These are phyloP conservation scores for Neurospora sublineolata DNA, from an alignment of 495 filamentous ascomycete species.

Conservation along the genomic window DNA sequence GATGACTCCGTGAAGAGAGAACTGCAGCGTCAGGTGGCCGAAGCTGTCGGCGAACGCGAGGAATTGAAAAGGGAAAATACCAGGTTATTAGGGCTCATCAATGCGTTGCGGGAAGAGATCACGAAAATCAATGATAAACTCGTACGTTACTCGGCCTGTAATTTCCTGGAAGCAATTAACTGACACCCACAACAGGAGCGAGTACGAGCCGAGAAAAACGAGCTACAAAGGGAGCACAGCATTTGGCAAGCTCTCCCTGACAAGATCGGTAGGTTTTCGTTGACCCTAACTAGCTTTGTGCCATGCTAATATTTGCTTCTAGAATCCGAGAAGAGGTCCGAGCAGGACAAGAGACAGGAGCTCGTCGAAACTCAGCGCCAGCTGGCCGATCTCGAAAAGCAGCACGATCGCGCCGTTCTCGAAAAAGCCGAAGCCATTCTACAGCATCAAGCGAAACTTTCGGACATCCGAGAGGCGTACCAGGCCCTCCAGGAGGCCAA, in stretches of 20 bases:
- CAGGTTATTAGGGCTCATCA: neutral
- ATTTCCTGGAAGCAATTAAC: neutral
- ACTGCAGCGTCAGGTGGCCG: slow-evolving; percentile 25
- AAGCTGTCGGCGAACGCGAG: slow-evolving; percentile 19
- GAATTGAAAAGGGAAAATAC: slow-evolving; percentile 21
- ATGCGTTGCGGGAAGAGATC: slow-evolving; percentile 1
- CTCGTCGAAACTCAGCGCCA: slow-evolving; percentile 29
- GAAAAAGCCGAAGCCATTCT: slow-evolving; percentile 53
- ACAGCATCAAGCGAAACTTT: slow-evolving; percentile 46
- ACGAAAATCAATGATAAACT: slow-evolving; percentile 12
- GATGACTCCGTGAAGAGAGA: slow-evolving; percentile 48
- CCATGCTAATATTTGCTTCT: slow-evolving; percentile 13
- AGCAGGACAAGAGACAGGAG: slow-evolving; percentile 26
- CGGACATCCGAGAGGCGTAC: slow-evolving; percentile 45
- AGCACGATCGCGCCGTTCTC: slow-evolving; percentile 47
- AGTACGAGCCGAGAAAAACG: slow-evolving; percentile 26
- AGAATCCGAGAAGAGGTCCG: slow-evolving; percentile 44
- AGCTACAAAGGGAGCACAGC: slow-evolving; percentile 49
- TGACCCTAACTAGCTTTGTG: slow-evolving; percentile 9
- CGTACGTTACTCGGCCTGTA: slow-evolving; percentile 15
- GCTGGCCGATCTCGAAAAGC: slow-evolving; percentile 24
- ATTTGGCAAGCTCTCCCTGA: slow-evolving; percentile 56
- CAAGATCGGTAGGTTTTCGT: slow-evolving; percentile 46
- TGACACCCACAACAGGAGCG: slow-evolving; percentile 23
- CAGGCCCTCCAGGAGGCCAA: slow-evolving; percentile 55